A percentile compares a stretch with the other conserved stretches of the same genome.
These are phyloP conservation scores for Agaricus subrufescens DNA, from an alignment of 768 basidiomycete species.

Conservation along the genomic window DNA sequence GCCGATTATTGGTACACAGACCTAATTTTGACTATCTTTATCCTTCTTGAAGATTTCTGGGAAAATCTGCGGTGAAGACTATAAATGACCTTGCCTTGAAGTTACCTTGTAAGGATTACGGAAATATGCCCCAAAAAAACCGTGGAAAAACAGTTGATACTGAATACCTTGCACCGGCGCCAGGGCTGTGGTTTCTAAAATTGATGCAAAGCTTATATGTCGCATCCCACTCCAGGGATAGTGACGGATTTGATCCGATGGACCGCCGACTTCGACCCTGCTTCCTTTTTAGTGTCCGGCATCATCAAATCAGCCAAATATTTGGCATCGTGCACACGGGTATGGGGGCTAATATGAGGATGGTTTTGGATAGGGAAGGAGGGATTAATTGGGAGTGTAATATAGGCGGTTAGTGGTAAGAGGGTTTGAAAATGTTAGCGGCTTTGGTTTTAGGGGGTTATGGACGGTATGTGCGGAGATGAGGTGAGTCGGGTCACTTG, in stretches of 20 bases:
- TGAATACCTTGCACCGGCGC: background rate
- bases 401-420: constrained; percentile 1
- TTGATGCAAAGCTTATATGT: background rate
- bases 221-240: background rate
- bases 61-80: too few species aligned
- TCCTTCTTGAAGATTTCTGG: background rate
- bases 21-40: background rate
- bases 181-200: constrained; percentile 3
- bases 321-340: background rate
- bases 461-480: background rate
- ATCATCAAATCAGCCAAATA: constrained; percentile 4
- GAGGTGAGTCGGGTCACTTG: constrained; percentile 2
- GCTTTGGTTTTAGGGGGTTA: background rate
- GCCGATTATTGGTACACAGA: background rate
- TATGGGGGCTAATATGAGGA: background rate
- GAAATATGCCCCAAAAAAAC: background rate
- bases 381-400: background rate
- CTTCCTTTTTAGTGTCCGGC: constrained; percentile 1
- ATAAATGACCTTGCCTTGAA: background rate
- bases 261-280: background rate
- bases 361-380: background rate
- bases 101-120: background rate
- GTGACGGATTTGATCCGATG: constrained; percentile 2
- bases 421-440: background rate
- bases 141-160: background rate